Evolutionary conservation across 1,284 basidiomycete species (phyloP).

Genomic region (Golubevia pallescens): DNA sequence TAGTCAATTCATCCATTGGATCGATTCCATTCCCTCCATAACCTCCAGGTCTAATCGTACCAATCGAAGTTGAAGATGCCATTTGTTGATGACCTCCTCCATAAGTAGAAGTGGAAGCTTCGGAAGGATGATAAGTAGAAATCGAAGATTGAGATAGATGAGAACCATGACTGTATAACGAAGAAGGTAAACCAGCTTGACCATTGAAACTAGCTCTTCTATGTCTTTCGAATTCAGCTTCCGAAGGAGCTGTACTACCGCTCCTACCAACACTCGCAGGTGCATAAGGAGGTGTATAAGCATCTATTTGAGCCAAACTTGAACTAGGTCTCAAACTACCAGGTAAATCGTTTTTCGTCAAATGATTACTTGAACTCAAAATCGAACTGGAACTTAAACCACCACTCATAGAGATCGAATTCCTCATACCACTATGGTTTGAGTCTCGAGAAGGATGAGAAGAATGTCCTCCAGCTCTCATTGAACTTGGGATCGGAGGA

Average conservation of each 20-base stretch:
- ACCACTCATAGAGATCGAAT: neutral
- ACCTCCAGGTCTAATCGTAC: neutral
- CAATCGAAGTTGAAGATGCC: neutral
- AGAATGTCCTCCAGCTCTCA: constrained; percentile 24
- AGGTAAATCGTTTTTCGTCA: constrained; percentile 30
- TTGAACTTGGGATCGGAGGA: constrained; percentile 40
- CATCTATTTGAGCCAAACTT: constrained; percentile 43
- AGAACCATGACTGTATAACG: constrained; percentile 10
- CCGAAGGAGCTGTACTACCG: constrained; percentile 32
- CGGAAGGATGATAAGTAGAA: neutral
- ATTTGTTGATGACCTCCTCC: neutral
- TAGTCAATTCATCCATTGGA: neutral
- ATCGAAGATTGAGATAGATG: neutral
- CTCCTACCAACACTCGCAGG: constrained; percentile 34
- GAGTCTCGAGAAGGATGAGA: neutral
- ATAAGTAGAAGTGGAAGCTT: constrained; percentile 1
- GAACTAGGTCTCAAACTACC: constrained; percentile 45
- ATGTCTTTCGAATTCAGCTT: constrained; percentile 11
- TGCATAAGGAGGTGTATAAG: constrained; percentile 52
- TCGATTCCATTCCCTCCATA: neutral
- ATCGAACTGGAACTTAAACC: neutral
- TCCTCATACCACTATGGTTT: neutral
- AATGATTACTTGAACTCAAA: neutral
- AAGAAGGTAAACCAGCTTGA: constrained; percentile 14
- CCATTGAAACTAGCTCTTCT: constrained; percentile 11